phyloP scores from a whole-genome alignment of 1,139 yeast genomes.

The Yamadazyma jaroonii region DNA sequence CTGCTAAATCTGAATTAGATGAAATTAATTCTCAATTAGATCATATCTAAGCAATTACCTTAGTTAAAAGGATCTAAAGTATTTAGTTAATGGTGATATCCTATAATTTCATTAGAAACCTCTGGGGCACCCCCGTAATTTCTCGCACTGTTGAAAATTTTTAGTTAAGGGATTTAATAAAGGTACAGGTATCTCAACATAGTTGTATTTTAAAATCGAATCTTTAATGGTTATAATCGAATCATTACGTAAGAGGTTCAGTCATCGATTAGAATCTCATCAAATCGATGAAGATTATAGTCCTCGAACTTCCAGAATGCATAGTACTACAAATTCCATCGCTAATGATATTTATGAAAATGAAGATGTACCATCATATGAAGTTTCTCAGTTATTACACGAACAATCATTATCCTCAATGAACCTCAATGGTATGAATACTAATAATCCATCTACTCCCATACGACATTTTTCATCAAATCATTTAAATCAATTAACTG shows the following conservation, averaged over 20 bases:
- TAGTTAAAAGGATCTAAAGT: too few species aligned
- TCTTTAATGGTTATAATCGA: too few species aligned
- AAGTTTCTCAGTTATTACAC: conserved; percentile 40
- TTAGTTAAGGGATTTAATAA: too few species aligned
- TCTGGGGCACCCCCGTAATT: too few species aligned
- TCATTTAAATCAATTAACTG: conserved; percentile 1
- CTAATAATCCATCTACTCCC: too few species aligned
- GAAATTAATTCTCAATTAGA: conserved; percentile 94
- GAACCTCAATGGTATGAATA: neutral
- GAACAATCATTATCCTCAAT: conserved; percentile 10
- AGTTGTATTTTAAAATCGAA: too few species aligned
- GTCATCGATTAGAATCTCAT: conserved; percentile 30
- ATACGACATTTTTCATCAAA: conserved; percentile 3
- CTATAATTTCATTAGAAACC: conserved; percentile 70
- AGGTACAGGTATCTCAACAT: too few species aligned
- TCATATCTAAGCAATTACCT: too few species aligned
- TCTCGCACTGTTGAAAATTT: too few species aligned
- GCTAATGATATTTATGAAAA: conserved; percentile 23
- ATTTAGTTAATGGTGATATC: conserved; percentile 42
- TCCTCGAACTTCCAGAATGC: conserved; percentile 14
- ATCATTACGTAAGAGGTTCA: conserved; percentile 21
- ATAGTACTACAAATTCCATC: conserved; percentile 11
- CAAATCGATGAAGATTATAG: conserved; percentile 38
- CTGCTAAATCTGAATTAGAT: conserved; percentile 87
- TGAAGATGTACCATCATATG: conserved; percentile 46